A percentile compares a stretch with the other conserved stretches of the same genome.
phyloP scores from a whole-genome alignment of 2,329 filamentous ascomycete genomes.

The Anthostomella pinea region DNA sequence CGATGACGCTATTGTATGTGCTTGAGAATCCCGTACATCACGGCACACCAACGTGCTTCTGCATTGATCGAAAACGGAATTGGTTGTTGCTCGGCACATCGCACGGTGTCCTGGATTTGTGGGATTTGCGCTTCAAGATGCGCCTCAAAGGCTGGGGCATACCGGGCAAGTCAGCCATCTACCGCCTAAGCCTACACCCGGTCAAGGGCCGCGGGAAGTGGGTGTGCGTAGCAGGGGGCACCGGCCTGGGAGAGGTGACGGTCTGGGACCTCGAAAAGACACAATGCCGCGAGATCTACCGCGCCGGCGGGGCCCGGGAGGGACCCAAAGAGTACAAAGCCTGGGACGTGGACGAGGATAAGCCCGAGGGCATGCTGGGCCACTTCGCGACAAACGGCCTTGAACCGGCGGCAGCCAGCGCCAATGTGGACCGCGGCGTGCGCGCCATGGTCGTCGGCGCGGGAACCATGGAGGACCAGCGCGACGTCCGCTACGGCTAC shows the following conservation, averaged over 20 bases:
- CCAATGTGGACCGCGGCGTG: slow-evolving; percentile 60
- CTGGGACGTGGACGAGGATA: slow-evolving; percentile 88
- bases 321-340: slow-evolving; percentile 69
- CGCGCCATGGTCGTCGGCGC: slow-evolving; percentile 72
- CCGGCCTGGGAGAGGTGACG: slow-evolving; percentile 81
- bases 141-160: slow-evolving; percentile 86
- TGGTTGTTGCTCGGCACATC: slow-evolving; percentile 92
- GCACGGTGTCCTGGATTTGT: slow-evolving; percentile 88
- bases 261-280: slow-evolving; percentile 95
- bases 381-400: slow-evolving; percentile 78
- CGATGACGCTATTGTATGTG: slow-evolving; percentile 77
- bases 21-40: slow-evolving; percentile 88
- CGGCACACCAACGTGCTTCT: slow-evolving; percentile 88
- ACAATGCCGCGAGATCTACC: slow-evolving; percentile 84
- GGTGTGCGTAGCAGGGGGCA: slow-evolving; percentile 86
- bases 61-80: slow-evolving; percentile 77
- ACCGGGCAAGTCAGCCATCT: slow-evolving; percentile 74
- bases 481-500: slow-evolving; percentile 75
- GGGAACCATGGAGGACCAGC: slow-evolving; percentile 66
- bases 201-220: slow-evolving; percentile 75
- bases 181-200: slow-evolving; percentile 76
- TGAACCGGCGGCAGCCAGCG: slow-evolving; percentile 52
- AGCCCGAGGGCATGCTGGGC: slow-evolving; percentile 79
- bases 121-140: slow-evolving; percentile 94
- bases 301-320: slow-evolving; percentile 62